Base-by-base conservation (phyloP, 2,329 filamentous ascomycete genomes). In the Sporothrix humicola region DNA sequence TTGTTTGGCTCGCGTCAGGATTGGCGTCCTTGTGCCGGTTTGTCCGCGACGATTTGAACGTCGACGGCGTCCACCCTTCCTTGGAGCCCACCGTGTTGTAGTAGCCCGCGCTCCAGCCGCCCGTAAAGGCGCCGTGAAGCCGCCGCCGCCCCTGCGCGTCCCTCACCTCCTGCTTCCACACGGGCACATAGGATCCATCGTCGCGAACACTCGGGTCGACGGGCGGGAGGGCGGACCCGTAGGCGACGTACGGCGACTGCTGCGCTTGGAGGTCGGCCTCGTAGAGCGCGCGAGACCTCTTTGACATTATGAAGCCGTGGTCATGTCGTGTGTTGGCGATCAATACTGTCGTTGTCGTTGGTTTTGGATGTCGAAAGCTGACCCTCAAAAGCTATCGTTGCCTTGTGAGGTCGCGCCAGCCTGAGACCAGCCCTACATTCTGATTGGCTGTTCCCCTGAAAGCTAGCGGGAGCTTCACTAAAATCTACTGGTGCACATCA, bases 11-110 rank as follows among this genome's bases (percentile, higher is more conserved):
- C 1, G 83, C 77, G 75, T 88, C 86, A n/a, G 85, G 74, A 48
- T 84, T 86, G 31, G 31, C 31, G 84, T 92, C 88, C 79, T 93
- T 93, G 76, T 87, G 90, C 73, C 94, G 92, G 78, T 93, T 93
- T 54, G 89, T 85, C 31, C 96, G 92, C 70, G 95, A 98, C 7
- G 95, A 98, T 10, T 97, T 91, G 81, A 98, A 99, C 0, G 93
- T 92, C 26, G 93, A 91, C 1, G 96, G 96, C 0, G 93, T 91
- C 95, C 95, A 99, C 84, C 96, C 96, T 86, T 99, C 95, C 82
- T 98, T 98, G 73, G 95, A 98, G 71, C 96, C 96, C 77, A 98
- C 96, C 5, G 95, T 97, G 81, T 99, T 99, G 84, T 96, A 98
- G 83, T 98, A 95, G 91, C 96, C 96, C 85, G 96, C 96, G 85